Conservation (phyloP, 164 flowering plant genomes). For the Vitis rotundifolia region DNA sequence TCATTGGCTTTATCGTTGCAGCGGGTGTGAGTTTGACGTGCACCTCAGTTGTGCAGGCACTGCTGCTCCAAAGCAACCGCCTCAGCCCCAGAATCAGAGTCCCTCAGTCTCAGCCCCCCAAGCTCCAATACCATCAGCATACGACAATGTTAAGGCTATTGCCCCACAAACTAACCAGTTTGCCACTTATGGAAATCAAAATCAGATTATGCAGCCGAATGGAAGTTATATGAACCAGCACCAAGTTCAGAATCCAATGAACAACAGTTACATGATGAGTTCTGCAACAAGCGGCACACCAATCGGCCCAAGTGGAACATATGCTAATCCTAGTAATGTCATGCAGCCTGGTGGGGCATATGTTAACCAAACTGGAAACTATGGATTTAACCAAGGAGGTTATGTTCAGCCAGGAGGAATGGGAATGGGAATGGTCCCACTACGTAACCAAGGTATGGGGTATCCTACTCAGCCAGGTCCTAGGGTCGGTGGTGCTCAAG, state of each 20-base stretch:
- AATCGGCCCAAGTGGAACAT: too few relatives aligned
- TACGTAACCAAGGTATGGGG: not conserved
- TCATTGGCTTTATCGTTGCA: conserved; percentile 35
- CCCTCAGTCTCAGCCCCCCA: not conserved
- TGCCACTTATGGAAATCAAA: too few relatives aligned
- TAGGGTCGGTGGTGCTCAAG: not conserved
- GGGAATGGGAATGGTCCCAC: not conserved
- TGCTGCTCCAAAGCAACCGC: not conserved
- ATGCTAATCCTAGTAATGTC: too few relatives aligned
- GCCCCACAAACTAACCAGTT: too few relatives aligned
- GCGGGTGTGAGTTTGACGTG: conserved; percentile 31
- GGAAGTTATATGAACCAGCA: too few relatives aligned
- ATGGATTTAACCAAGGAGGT: not conserved
- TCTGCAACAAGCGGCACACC: too few relatives aligned
- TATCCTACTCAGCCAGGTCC: not conserved
- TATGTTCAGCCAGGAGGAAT: not conserved
- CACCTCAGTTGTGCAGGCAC: conserved; percentile 24
- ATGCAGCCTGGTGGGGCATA: too few relatives aligned
- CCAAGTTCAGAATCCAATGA: too few relatives aligned
- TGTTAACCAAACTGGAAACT: too few relatives aligned
- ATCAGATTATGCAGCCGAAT: too few relatives aligned
- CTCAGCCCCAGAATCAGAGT: not conserved
- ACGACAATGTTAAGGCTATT: too few relatives aligned
- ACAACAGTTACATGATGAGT: too few relatives aligned
- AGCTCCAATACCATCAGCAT: not conserved